Base-by-base conservation (phyloP, 306 rosid species). In the Casuarina glauca region DNA sequence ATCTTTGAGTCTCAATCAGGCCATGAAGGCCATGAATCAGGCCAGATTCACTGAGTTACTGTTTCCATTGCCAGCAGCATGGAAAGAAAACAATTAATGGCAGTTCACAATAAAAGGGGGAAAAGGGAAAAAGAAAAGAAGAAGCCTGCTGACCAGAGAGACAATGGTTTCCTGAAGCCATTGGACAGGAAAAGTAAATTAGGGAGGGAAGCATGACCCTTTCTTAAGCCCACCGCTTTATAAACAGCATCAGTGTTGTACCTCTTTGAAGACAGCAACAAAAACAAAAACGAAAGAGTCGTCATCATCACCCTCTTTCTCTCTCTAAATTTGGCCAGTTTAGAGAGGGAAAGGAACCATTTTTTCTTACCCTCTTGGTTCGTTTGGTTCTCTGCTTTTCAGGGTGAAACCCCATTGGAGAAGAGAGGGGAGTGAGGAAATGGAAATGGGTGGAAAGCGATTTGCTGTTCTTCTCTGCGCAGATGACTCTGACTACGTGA, bases 401-500 rank as follows among this genome's bases (percentile, higher is more conserved):
- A 3, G 12, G 16, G 62, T 17, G 32, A 19, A 19, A 44, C 7
- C 19, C 15, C 8, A 74, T 12, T 69, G 19, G 11, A 1, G 35
- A 32, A 32, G 48, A 50, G 68, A 69, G 77, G 17, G 38, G 17
- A 77, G 26, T 8, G 15, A 61, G 6, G 13, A 9, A 42, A n/a
- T 9, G 74, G 64, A 69, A 52, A 80, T 76, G 77, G 80, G 55
- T 15, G 73, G 74, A 80, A 89, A 76, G 76, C 81, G 89, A 20
- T 94, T 83, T 38, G 97, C 85, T 9, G 67, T 94, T 70, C 85
- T 94, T 43, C 72, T 87, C 60, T 94, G 98, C 13, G 98, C 97
- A 0, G 97, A 94, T 52, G 98, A 94, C 71, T 77, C 97, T 3
- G 97, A 94, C n/a, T 92, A 88, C 58, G 89, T 90, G 79, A 72